Base-by-base conservation (phyloP, 371 early-diverging fungal genomes). In the Rhizopus delemar region DNA sequence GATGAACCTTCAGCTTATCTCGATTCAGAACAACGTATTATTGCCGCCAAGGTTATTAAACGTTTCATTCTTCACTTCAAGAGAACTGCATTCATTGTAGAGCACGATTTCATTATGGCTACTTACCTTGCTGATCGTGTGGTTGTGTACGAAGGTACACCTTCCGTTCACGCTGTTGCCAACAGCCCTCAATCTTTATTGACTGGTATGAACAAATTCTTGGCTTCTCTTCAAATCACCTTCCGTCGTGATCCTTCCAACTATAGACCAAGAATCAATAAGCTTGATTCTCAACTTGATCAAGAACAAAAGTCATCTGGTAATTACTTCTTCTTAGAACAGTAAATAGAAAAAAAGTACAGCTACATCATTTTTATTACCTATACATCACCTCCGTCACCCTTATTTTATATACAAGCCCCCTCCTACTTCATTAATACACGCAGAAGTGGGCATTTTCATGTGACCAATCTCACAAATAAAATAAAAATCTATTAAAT, bases 21-120 rank as follows among this genome's bases (percentile, higher is more conserved):
- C 46, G 99, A 99, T 84, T 99, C 99, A 41, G 99, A 99, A 76
- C 99, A 99, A 81, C 94, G 99, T 91, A 97, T 99, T 75, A 91
- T 95, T 66, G 95, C 99, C 32, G 94, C 98, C 64, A 99, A 99
- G 87, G 98, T 99, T 63, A 99, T 99, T 78, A 99, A 99, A 83
- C 75, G 95, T 55, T 99, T 95, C 86, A 97, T 99, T 62, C 85
- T 99, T 65, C 94, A 96, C 81, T 87, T 93, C 63, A 96, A 97
- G 79, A 96, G 96, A 86, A 96, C 97, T 29, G 99, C 99, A 35
- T 99, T 99, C 82, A 87, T 99, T 59, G 99, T 99, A 55, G 99
- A 99, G 89, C 99, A 99, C 91, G 99, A 99, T 83, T 97, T 99
- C 80, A 98, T 99, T 74, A 98, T 99, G 95, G 99, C 97, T n/a